Conservation (phyloP, 495 filamentous ascomycete genomes). For the Aspergillus coremiiformis region DNA sequence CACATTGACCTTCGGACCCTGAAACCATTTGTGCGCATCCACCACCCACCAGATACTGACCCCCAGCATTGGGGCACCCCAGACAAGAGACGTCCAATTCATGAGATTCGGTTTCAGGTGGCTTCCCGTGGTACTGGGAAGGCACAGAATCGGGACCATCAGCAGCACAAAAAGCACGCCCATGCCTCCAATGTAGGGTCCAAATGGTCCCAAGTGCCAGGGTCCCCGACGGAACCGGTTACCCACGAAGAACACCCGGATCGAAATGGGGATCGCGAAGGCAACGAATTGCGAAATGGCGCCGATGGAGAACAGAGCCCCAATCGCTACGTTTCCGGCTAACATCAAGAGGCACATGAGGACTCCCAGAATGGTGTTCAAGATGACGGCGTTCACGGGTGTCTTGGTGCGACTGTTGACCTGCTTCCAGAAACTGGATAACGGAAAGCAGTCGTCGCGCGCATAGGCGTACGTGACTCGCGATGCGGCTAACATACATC, state of each 20-base stretch:
- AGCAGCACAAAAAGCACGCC: constrained; percentile 58
- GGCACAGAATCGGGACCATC: constrained; percentile 69
- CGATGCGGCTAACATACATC: constrained; percentile 74
- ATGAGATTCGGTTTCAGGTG: constrained; percentile 53
- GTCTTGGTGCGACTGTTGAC: constrained; percentile 61
- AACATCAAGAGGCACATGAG: constrained; percentile 62
- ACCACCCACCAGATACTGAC: constrained; percentile 65
- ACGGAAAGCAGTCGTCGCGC: constrained; percentile 67
- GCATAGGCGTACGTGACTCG: constrained; percentile 76
- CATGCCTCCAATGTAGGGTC: constrained; percentile 51
- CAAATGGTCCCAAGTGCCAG: constrained; percentile 64
- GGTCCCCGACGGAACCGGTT: constrained; percentile 62
- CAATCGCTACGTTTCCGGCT: constrained; percentile 57
- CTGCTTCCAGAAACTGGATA: constrained; percentile 56
- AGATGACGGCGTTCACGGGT: constrained; percentile 72
- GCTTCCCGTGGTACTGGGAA: constrained; percentile 52
- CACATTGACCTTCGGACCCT: constrained; percentile 58
- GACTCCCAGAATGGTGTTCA: constrained; percentile 60
- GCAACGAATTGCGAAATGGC: constrained; percentile 69
- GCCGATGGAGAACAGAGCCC: constrained; percentile 70
- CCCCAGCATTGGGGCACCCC: constrained; percentile 58
- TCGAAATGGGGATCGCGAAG: constrained; percentile 68
- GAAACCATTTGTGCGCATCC: constrained; percentile 68
- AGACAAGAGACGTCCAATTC: constrained; percentile 76
- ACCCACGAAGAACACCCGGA: constrained; percentile 67